These are phyloP conservation scores for Beta lomatogona DNA, from an alignment of 179 eudicot species.

Conservation along the genomic window DNA sequence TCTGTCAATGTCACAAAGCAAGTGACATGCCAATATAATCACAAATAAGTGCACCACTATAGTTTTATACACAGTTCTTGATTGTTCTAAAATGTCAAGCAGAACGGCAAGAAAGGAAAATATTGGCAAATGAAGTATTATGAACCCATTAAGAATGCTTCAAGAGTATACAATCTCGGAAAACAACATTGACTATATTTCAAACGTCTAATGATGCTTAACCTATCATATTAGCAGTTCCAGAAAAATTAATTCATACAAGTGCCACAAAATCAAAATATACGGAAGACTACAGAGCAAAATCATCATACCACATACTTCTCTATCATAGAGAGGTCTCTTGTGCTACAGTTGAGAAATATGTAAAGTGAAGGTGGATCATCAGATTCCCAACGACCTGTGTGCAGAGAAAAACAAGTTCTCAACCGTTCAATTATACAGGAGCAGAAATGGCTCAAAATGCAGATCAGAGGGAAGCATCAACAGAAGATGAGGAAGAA, in stretches of 20 bases:
- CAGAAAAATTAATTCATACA: constrained; percentile 9
- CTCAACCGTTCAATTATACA: neutral
- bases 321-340: constrained; percentile 85
- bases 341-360: constrained; percentile 86
- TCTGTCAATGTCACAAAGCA: neutral
- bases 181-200: neutral
- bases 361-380: constrained; percentile 77
- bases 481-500: neutral
- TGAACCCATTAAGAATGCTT: neutral
- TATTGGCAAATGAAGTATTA: neutral
- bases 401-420: constrained; percentile 11
- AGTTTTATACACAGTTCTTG: neutral
- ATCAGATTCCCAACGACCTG: constrained; percentile 89
- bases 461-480: neutral
- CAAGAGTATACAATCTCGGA: neutral
- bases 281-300: constrained; percentile 18
- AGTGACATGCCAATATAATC: neutral
- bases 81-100: neutral
- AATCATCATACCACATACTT: constrained; percentile 86
- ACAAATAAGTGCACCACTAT: neutral
- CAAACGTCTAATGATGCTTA: neutral
- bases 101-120: neutral
- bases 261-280: neutral
- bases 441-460: neutral
- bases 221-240: neutral